phyloP scores from a whole-genome alignment of 1,284 basidiomycete genomes.

The Ceratobasidium sp. region DNA sequence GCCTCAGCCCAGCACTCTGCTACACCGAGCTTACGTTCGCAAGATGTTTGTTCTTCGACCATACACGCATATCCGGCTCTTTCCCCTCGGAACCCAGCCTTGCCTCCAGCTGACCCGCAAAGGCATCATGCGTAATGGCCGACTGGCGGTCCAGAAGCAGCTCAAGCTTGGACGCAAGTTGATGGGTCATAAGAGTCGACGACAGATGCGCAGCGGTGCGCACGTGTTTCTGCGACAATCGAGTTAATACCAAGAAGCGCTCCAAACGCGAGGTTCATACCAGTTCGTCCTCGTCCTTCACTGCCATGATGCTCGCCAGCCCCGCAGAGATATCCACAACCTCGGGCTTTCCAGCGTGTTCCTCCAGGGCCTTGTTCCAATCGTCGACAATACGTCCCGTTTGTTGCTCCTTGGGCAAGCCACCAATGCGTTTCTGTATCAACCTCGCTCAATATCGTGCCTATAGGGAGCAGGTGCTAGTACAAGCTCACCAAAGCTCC shows the following conservation, averaged over 20 bases:
- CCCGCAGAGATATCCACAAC: constrained; percentile 81
- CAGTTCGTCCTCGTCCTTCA: constrained; percentile 92
- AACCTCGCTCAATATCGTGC: constrained; percentile 9
- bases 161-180: constrained; percentile 90
- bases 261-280: constrained; percentile 61
- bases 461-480: not conserved
- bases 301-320: constrained; percentile 81
- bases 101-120: constrained; percentile 85
- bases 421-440: constrained; percentile 70
- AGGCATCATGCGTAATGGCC: constrained; percentile 87
- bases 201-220: constrained; percentile 82
- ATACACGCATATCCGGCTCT: constrained; percentile 88
- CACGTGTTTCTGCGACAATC: constrained; percentile 71
- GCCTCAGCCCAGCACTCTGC: not conserved
- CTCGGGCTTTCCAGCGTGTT: constrained; percentile 67
- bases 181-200: constrained; percentile 85
- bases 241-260: constrained; percentile 6
- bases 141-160: constrained; percentile 91
- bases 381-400: constrained; percentile 83
- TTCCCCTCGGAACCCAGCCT: constrained; percentile 86
- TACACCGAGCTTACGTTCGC: constrained; percentile 66
- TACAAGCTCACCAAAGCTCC: constrained; percentile 15
- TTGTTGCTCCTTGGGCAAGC: constrained; percentile 79
- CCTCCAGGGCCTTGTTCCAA: constrained; percentile 73
- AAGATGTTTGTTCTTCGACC: constrained; percentile 79